Conservation (phyloP, 192 early-diverging fungal genomes). For the Piromyces finnis region DNA sequence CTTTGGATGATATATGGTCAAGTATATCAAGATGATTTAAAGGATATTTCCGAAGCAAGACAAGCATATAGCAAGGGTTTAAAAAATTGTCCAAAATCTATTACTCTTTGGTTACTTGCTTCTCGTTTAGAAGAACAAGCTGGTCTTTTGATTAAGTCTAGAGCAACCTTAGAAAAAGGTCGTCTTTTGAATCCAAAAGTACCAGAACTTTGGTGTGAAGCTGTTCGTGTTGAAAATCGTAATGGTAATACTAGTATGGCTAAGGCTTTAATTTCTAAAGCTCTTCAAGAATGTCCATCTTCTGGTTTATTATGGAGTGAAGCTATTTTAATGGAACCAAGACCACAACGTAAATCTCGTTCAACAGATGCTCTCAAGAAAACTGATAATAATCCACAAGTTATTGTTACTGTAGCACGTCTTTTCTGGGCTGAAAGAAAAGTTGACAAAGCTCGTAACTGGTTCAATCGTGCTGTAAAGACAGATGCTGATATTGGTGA, state of each 20-base stretch:
- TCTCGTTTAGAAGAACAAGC: constrained; percentile 62
- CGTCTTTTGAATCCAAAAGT: constrained; percentile 66
- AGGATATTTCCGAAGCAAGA: constrained; percentile 39
- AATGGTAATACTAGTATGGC: constrained; percentile 50
- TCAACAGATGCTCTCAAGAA: constrained; percentile 81
- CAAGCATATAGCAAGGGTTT: constrained; percentile 52
- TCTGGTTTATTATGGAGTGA: constrained; percentile 79
- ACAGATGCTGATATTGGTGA: constrained; percentile 80
- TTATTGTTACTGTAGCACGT: constrained; percentile 66
- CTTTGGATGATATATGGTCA: constrained; percentile 90
- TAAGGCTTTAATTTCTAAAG: constrained; percentile 61
- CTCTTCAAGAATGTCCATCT: constrained; percentile 79
- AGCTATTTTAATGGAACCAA: constrained; percentile 64
- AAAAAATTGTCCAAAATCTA: constrained; percentile 53
- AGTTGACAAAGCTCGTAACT: constrained; percentile 77
- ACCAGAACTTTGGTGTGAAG: constrained; percentile 70
- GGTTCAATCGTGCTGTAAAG: constrained; percentile 71
- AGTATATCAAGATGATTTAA: constrained; percentile 41
- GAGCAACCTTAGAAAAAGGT: constrained; percentile 68
- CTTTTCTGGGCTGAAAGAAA: constrained; percentile 89
- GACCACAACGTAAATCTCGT: constrained; percentile 70
- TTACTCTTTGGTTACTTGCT: constrained; percentile 63
- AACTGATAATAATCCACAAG: constrained; percentile 66
- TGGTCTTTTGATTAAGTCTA: constrained; percentile 45
- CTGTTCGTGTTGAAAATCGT: constrained; percentile 59